Conservation (phyloP, 495 filamentous ascomycete genomes). For the Xylaria bambusicola region DNA sequence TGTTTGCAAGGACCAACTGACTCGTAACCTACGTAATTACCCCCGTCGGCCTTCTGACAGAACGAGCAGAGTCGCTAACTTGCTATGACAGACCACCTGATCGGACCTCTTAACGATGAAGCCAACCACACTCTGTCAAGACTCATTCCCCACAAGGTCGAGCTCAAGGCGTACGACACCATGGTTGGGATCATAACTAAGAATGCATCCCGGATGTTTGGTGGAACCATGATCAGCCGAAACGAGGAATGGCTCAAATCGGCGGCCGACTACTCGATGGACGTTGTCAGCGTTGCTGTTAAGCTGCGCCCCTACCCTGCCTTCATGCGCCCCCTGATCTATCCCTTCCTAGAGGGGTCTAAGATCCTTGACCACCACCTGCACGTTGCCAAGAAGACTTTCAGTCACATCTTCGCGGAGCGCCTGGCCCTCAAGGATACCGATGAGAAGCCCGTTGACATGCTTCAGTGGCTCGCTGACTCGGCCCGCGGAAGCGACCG, state of each 20-base stretch:
- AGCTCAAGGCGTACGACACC: slow-evolving; percentile 24
- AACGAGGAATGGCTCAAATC: slow-evolving; percentile 48
- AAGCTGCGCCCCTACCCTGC: slow-evolving; percentile 43
- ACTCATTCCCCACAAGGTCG: slow-evolving; percentile 18
- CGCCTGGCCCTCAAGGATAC: slow-evolving; percentile 19
- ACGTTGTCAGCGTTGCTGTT: slow-evolving; percentile 42
- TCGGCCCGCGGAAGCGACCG: slow-evolving; percentile 18
- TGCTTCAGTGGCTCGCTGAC: slow-evolving; percentile 20
- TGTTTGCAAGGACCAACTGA: slow-evolving; percentile 23
- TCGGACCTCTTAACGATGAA: slow-evolving; percentile 19
- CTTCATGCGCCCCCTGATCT: slow-evolving; percentile 41
- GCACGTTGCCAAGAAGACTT: slow-evolving; percentile 33
- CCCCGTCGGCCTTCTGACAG: background rate
- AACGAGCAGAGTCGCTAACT: background rate
- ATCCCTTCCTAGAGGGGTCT: slow-evolving; percentile 16
- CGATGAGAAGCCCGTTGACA: slow-evolving; percentile 19
- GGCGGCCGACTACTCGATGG: slow-evolving; percentile 47
- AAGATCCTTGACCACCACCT: slow-evolving; percentile 26
- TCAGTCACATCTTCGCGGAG: slow-evolving; percentile 37
- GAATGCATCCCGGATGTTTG: slow-evolving; percentile 44
- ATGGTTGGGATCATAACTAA: slow-evolving; percentile 41
- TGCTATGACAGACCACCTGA: slow-evolving; percentile 12
- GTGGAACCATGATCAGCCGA: slow-evolving; percentile 43
- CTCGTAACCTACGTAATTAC: slow-evolving; percentile 19
- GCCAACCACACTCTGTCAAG: slow-evolving; percentile 13